These are phyloP conservation scores for Artemisia tridentata DNA, from an alignment of 129 eudicot genomes.

Conservation along the genomic window DNA sequence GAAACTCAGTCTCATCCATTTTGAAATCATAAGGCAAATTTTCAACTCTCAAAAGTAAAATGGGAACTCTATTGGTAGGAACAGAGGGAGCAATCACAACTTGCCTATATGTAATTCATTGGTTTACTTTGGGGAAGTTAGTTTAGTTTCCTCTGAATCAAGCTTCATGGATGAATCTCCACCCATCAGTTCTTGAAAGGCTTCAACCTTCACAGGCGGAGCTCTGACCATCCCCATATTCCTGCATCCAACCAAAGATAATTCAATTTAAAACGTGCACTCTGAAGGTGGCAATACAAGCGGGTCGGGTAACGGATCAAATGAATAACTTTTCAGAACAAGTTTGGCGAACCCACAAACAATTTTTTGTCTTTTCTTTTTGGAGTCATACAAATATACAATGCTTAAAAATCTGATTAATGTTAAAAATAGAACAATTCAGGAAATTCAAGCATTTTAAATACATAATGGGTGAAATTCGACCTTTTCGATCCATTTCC, in stretches of 20 bases:
- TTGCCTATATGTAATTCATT: slow-evolving; percentile 7
- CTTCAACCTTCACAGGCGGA: slow-evolving; percentile 97
- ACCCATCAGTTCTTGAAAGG: slow-evolving; percentile 94
- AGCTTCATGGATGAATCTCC: slow-evolving; percentile 90
- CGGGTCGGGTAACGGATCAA: no score
- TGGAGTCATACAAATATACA: no score
- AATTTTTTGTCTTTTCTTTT: no score
- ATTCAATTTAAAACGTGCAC: background rate
- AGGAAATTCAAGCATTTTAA: no score
- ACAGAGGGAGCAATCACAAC: slow-evolving; percentile 6
- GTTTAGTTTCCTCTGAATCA: slow-evolving; percentile 78
- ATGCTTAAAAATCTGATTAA: no score
- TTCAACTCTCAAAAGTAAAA: slow-evolving; percentile 19
- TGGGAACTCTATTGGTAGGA: slow-evolving; percentile 10
- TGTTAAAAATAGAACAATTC: no score
- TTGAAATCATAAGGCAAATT: slow-evolving; percentile 4
- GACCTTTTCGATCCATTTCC: no score
- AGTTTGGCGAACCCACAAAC: no score
- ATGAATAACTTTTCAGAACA: no score
- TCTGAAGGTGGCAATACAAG: background rate
- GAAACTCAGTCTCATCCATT: background rate
- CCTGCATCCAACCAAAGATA: slow-evolving; percentile 47
- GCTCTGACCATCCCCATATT: slow-evolving; percentile 85
- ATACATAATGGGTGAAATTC: no score
- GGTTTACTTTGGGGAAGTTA: slow-evolving; percentile 62